These are phyloP conservation scores for Xylariaceae sp. DNA, from an alignment of 2,329 filamentous ascomycete species.

Conservation along the genomic window DNA sequence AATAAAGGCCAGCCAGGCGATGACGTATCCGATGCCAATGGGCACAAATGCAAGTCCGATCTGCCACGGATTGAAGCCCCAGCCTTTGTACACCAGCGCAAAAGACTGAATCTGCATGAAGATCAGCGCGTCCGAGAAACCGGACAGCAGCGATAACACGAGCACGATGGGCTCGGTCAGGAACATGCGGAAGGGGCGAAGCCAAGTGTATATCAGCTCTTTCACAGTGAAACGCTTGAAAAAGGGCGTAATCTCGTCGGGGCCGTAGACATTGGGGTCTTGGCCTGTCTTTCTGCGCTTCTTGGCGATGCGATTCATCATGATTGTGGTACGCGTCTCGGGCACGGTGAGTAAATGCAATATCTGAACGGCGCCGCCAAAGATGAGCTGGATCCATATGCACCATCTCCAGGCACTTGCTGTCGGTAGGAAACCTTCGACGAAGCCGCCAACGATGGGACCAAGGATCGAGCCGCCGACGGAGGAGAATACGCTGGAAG, in stretches of 20 bases:
- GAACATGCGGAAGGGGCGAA: conserved; percentile 61
- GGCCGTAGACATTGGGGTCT: conserved; percentile 62
- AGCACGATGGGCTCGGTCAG: conserved; percentile 61
- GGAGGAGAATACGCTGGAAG: conserved; percentile 62
- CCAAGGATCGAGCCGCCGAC: conserved; percentile 74
- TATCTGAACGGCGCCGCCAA: conserved; percentile 65
- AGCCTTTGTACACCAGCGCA: conserved; percentile 55
- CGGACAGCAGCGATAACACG: conserved; percentile 55
- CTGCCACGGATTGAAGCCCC: conserved; percentile 46
- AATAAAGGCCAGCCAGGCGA: conserved; percentile 55
- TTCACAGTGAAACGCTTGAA: conserved; percentile 33
- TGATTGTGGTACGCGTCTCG: conserved; percentile 70
- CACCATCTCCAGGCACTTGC: conserved; percentile 54
- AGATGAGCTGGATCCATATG: conserved; percentile 83
- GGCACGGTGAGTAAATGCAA: conserved; percentile 68
- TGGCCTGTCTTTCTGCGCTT: conserved; percentile 60
- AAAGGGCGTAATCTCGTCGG: conserved; percentile 59
- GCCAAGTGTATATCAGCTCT: conserved; percentile 47
- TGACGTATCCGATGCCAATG: conserved; percentile 47
- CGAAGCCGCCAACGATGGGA: conserved; percentile 74
- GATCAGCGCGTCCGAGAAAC: conserved; percentile 62
- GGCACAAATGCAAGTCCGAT: conserved; percentile 41
- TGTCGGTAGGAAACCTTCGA: conserved; percentile 57
- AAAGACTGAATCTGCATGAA: conserved; percentile 65
- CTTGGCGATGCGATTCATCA: conserved; percentile 78